A percentile compares a stretch with the other conserved stretches of the same genome.
phyloP scores from a whole-genome alignment of 2,329 filamentous ascomycete species.

The Parafenestella ontariensis region DNA sequence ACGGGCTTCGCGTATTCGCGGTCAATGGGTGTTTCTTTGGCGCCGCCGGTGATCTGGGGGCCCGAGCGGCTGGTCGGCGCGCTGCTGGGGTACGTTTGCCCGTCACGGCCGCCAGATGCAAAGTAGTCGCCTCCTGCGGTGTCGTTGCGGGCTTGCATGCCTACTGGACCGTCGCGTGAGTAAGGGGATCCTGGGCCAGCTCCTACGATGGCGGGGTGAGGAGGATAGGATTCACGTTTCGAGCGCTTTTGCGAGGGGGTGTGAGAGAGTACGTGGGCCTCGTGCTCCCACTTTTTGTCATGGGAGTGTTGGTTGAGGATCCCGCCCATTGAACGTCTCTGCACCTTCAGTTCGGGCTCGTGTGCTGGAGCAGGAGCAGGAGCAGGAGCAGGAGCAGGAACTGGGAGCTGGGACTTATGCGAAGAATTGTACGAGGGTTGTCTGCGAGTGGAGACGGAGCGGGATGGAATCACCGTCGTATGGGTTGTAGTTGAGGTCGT shows the following conservation, averaged over 20 bases:
- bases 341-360: constrained; percentile 26
- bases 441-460: constrained; percentile 28
- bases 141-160: constrained; percentile 39
- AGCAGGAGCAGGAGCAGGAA: too few relatives aligned
- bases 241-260: constrained; percentile 22
- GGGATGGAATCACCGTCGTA: constrained; percentile 27
- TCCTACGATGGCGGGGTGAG: constrained; percentile 47
- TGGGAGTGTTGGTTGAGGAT: constrained; percentile 42
- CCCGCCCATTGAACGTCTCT: constrained; percentile 41
- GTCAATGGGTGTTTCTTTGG: neutral
- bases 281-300: constrained; percentile 34
- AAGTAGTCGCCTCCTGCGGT: constrained; percentile 39
- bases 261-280: constrained; percentile 39
- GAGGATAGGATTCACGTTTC: constrained; percentile 44
- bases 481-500: constrained; percentile 17
- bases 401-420: constrained; percentile 44
- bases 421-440: constrained; percentile 43
- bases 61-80: constrained; percentile 4
- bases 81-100: constrained; percentile 12
- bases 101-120: constrained; percentile 28
- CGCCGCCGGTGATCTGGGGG: constrained; percentile 6
- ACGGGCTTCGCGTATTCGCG: constrained; percentile 17
- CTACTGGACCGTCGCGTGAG: constrained; percentile 29
- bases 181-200: constrained; percentile 44
- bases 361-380: constrained; percentile 11